Conservation (phyloP, 2,329 filamentous ascomycete species). For the Fusarium euwallaceae region DNA sequence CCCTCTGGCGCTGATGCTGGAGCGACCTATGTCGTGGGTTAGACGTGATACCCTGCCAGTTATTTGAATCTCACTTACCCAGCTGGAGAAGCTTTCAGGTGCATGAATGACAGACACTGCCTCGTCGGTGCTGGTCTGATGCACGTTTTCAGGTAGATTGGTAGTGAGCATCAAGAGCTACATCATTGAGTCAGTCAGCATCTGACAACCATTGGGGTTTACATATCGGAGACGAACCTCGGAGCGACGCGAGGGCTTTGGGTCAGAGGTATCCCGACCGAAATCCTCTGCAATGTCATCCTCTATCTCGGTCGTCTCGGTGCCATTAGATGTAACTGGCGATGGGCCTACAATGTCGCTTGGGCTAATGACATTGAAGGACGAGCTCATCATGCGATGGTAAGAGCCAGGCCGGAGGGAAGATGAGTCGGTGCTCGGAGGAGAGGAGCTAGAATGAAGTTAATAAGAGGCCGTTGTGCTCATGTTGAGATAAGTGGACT, state of each 20-base stretch:
- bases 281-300: slow-evolving; percentile 78
- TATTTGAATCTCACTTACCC: slow-evolving; percentile 66
- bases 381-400: slow-evolving; percentile 61
- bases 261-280: slow-evolving; percentile 46
- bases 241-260: slow-evolving; percentile 41
- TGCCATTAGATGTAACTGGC: slow-evolving; percentile 87
- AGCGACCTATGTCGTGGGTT: slow-evolving; percentile 55
- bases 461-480: slow-evolving; percentile 18
- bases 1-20: slow-evolving; percentile 55
- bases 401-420: slow-evolving; percentile 66
- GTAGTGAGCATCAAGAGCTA: slow-evolving; percentile 69
- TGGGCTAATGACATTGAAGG: slow-evolving; percentile 70
- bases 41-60: slow-evolving; percentile 27
- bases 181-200: slow-evolving; percentile 27
- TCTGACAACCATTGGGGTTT: neutral
- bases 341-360: slow-evolving; percentile 83
- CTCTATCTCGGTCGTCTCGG: slow-evolving; percentile 86
- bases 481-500: neutral
- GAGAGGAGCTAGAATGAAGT: slow-evolving; percentile 50
- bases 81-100: slow-evolving; percentile 83
- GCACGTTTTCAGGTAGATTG: slow-evolving; percentile 68
- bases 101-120: slow-evolving; percentile 93
- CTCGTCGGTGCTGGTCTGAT: slow-evolving; percentile 77
- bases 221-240: slow-evolving; percentile 45
- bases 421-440: slow-evolving; percentile 57